phyloP scores from a whole-genome alignment of 345 rosid genomes.

The Eucalyptus cladocalyx region DNA sequence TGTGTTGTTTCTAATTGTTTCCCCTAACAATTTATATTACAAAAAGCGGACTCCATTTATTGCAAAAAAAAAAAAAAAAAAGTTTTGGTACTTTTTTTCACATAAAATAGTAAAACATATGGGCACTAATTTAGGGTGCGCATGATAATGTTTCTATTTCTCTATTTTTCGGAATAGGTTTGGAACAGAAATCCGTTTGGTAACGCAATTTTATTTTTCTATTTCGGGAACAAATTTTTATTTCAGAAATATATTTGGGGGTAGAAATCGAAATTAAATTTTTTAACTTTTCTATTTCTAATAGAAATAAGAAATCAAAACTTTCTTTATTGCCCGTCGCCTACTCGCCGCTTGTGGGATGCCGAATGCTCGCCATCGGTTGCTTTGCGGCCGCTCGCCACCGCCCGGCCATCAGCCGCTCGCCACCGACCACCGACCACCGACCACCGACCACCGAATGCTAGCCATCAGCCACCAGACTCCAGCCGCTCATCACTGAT shows the following conservation, averaged over 20 bases:
- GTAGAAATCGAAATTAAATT: too few relatives aligned
- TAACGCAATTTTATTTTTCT: too few relatives aligned
- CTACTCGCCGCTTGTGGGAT: too few relatives aligned
- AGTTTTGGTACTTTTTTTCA: background rate
- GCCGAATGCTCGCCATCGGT: rapidly evolving
- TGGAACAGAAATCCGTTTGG: rapidly evolving
- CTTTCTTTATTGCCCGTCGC: rapidly evolving
- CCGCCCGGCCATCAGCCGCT: too few relatives aligned
- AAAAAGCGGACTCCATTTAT: background rate
- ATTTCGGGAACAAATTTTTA: rapidly evolving
- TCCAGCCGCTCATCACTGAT: rapidly evolving
- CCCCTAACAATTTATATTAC: background rate
- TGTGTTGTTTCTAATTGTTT: too few relatives aligned
- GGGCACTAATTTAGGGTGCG: rapidly evolving
- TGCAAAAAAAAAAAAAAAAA: background rate
- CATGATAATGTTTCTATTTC: rapidly evolving
- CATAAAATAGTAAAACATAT: too few relatives aligned
- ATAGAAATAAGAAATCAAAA: too few relatives aligned
- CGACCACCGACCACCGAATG: rapidly evolving
- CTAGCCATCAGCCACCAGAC: too few relatives aligned
- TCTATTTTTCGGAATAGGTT: rapidly evolving
- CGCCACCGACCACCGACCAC: too few relatives aligned
- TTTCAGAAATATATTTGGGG: rapidly evolving
- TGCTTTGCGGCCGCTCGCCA: rapidly evolving
- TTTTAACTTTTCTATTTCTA: too few relatives aligned